A percentile compares a stretch with the other conserved stretches of the same genome.
These are phyloP conservation scores for Naematelia encephala DNA, from an alignment of 768 basidiomycete species.

Conservation along the genomic window DNA sequence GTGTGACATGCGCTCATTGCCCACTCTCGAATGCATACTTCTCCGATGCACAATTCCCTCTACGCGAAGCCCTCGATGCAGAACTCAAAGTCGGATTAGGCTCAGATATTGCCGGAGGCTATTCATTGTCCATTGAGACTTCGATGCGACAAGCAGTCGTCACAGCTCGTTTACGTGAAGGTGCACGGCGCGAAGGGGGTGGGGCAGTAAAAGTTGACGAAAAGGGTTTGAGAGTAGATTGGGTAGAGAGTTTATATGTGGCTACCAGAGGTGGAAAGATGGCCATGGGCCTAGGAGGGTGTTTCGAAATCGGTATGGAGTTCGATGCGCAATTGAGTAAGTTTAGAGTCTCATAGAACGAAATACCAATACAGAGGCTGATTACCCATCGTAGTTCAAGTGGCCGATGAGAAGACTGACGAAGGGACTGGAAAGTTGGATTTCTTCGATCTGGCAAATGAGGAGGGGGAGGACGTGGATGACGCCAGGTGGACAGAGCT, in stretches of 20 bases:
- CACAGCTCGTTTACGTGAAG: slow-evolving; percentile 68
- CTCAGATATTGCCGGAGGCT: slow-evolving; percentile 82
- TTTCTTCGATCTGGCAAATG: slow-evolving; percentile 61
- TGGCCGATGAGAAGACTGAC: slow-evolving; percentile 52
- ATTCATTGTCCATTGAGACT: slow-evolving; percentile 70
- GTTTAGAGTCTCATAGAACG: slow-evolving; percentile 4
- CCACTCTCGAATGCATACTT: slow-evolving; percentile 87
- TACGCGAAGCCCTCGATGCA: slow-evolving; percentile 57
- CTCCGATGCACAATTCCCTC: slow-evolving; percentile 53
- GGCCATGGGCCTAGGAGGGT: slow-evolving; percentile 60
- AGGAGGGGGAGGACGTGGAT: slow-evolving; percentile 3
- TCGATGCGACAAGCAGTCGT: slow-evolving; percentile 76
- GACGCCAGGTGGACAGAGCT: slow-evolving; percentile 54
- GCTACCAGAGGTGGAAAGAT: slow-evolving; percentile 75
- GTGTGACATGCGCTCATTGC: slow-evolving; percentile 75
- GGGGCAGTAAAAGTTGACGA: slow-evolving; percentile 6
- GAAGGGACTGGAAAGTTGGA: slow-evolving; percentile 64
- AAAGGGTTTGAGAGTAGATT: slow-evolving; percentile 60
- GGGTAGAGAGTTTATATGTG: slow-evolving; percentile 76
- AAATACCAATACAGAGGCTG: background rate
- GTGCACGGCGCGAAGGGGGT: slow-evolving; percentile 31
- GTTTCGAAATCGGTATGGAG: slow-evolving; percentile 36
- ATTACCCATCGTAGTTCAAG: slow-evolving; percentile 55
- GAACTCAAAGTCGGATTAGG: slow-evolving; percentile 75
- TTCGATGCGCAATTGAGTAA: slow-evolving; percentile 50